Evolutionary conservation across 768 basidiomycete species (phyloP), one percentile per base, ranked within the genome.

Genomic region (Leccinellum rugosiceps): DNA sequence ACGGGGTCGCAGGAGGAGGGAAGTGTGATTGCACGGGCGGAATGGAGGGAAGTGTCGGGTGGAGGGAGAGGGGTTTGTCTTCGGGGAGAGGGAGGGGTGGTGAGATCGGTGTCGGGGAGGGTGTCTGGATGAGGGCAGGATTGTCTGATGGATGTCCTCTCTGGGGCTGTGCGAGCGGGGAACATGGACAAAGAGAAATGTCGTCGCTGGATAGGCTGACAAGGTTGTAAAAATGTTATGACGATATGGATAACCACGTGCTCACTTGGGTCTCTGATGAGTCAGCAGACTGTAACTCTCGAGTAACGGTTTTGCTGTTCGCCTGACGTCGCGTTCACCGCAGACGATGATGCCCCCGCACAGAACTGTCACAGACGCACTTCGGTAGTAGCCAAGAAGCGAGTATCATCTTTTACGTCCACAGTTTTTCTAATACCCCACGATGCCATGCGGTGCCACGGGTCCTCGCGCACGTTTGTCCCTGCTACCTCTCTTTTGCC

Each of bases 201-300:
- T 31, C 35, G 60, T 55, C 19, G 59, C 35, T 61, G 45, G 3
- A 4, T 19, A 19, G 41, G 11, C 41, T 43, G 25, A 45, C n/a
- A n/a, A n/a, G n/a, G n/a, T n/a, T n/a, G n/a, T n/a, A n/a, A n/a
- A n/a, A 50, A 50, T 34, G 49, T 50, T 65, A 69, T 75, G 74
- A 75, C 69, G 74, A 70, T 67, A 68, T 68, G 52, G 55, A 51
- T 57, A 62, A 60, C 68, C 75, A 76, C 74, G 75, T 76, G 75
- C 68, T 59, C 54, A 57, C 59, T 51, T 55, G 50, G 14, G 21
- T 62, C 46, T 64, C 55, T 61, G 70, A 70, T 72, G 72, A 74
- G 46, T 74, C 72, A 72, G 71, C 70, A 49, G n/a, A n/a, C n/a
- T n/a, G n/a, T n/a, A n/a, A n/a, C n/a, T n/a, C n/a, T n/a, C n/a